A percentile compares a stretch with the other conserved stretches of the same genome.
Conservation (phyloP, 179 eudicot species). For the Heliamphora pulchella region DNA sequence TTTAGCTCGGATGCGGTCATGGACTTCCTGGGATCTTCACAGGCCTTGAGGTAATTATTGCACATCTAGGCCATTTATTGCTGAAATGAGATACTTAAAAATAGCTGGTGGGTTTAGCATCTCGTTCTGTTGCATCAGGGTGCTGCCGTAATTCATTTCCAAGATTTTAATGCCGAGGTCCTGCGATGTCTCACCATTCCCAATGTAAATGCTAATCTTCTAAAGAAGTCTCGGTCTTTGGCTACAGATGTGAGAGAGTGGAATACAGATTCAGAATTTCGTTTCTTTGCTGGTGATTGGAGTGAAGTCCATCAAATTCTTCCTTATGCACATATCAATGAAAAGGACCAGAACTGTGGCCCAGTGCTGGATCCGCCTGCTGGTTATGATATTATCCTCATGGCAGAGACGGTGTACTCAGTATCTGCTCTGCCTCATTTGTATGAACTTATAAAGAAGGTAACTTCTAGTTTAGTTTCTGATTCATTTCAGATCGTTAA, state of each 20-base stretch:
- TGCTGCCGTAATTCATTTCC: slow-evolving; percentile 73
- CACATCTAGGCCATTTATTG: background rate
- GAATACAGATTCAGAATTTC: slow-evolving; percentile 31
- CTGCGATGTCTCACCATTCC: slow-evolving; percentile 76
- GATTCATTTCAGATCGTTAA: background rate
- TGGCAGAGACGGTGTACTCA: slow-evolving; percentile 95
- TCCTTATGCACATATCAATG: slow-evolving; percentile 30
- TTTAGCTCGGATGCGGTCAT: slow-evolving; percentile 95
- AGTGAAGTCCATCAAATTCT: slow-evolving; percentile 55
- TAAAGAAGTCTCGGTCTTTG: slow-evolving; percentile 15
- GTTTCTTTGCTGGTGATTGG: slow-evolving; percentile 94
- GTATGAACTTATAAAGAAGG: slow-evolving; percentile 74
- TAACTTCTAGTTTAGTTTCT: slow-evolving; percentile 14
- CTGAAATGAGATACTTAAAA: background rate
- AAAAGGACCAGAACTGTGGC: slow-evolving; percentile 22
- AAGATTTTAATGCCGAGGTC: slow-evolving; percentile 94
- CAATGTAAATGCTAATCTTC: slow-evolving; percentile 63
- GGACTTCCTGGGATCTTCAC: slow-evolving; percentile 95
- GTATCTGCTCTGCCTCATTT: slow-evolving; percentile 55
- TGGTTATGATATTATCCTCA: slow-evolving; percentile 84
- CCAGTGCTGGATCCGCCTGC: slow-evolving; percentile 12
- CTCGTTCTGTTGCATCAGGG: slow-evolving; percentile 44
- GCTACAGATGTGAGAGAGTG: slow-evolving; percentile 17
- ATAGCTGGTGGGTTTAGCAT: background rate
- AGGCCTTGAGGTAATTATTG: slow-evolving; percentile 58